Evolutionary conservation across 345 rosid genomes (phyloP), one percentile per base, ranked within the genome.

Genomic region (Citrus hindsii): DNA sequence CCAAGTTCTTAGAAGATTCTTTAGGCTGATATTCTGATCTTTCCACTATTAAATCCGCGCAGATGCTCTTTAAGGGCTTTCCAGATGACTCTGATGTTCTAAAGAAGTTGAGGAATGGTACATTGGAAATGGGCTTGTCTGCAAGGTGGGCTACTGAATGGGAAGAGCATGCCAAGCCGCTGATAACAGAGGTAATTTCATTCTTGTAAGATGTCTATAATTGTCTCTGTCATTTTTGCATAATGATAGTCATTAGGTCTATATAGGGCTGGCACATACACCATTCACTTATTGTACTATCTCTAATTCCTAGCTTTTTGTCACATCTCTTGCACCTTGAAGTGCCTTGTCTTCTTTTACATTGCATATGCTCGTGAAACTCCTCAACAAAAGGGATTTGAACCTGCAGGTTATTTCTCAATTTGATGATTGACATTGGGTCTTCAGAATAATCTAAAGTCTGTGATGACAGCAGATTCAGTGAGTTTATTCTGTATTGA

Each of bases 81-180:
- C 99, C 99, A 3, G 82, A 79, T 62, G 85, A 85, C 77, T 92
- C 92, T 71, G 83, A 88, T 73, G 83, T 88, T 71, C 81, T 94
- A 81, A 84, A 77, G 79, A 83, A 83, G 59, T 86, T 96, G 58
- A 91, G 88, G 82, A 84, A 87, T 28, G 95, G 95, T 62, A 95
- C 90, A 28, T 55, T 85, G 85, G 92, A 90, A 81, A 86, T 70
- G 74, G 91, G 95, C 74, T 90, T 92, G 68, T 90, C 95, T 7
- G 85, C 91, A 71, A 88, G 91, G 84, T 92, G 98, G 99, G 86
- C 87, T 25, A 81, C 91, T 6, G 97, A 94, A 79, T 94, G 99
- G 98, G 98, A 96, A 85, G 94, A 88, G 69, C 87, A 93, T 83
- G 99, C 98, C 51, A 84, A 89, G 79, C 98, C 97, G 59, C 80